Evolutionary conservation across 2,329 filamentous ascomycete species (phyloP).

Genomic region (Clonostachys rhizophaga): DNA sequence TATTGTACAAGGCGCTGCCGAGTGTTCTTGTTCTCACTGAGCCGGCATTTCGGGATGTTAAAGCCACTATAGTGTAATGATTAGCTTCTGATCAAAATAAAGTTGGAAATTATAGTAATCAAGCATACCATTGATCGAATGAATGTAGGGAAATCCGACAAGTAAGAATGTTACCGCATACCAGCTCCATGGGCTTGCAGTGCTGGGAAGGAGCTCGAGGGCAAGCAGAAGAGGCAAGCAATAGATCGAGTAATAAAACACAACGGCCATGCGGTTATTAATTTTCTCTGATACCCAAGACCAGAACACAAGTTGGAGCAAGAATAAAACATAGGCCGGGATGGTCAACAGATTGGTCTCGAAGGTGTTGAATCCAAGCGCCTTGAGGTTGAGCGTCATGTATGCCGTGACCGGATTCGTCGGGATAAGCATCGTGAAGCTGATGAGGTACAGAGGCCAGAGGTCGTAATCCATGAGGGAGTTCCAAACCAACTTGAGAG

Average conservation of each 20-base stretch:
- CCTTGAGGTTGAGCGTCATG: constrained; percentile 13
- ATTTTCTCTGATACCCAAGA: constrained; percentile 27
- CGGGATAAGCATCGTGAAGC: constrained; percentile 16
- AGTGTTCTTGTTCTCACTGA: too few relatives aligned
- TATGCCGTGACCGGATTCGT: constrained; percentile 13
- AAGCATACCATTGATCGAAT: too few relatives aligned
- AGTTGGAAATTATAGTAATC: too few relatives aligned
- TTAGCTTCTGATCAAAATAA: too few relatives aligned
- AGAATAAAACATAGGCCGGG: constrained; percentile 40
- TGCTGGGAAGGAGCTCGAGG: constrained; percentile 37
- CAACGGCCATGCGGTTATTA: constrained; percentile 15
- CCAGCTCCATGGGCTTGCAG: neutral
- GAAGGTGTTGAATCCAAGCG: constrained; percentile 33
- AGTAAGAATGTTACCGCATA: too few relatives aligned
- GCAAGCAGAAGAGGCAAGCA: constrained; percentile 49
- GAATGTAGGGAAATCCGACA: too few relatives aligned
- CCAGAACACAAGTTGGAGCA: constrained; percentile 26
- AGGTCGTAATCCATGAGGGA: constrained; percentile 48
- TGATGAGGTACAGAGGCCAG: constrained; percentile 47
- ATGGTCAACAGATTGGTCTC: constrained; percentile 60
- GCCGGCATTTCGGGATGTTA: too few relatives aligned
- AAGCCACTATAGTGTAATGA: too few relatives aligned
- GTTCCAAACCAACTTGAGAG: constrained; percentile 35
- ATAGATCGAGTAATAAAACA: constrained; percentile 53
- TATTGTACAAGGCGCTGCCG: too few relatives aligned